Base-by-base conservation (phyloP, 2,329 filamentous ascomycete genomes). In the Colletotrichum spaethianum region DNA sequence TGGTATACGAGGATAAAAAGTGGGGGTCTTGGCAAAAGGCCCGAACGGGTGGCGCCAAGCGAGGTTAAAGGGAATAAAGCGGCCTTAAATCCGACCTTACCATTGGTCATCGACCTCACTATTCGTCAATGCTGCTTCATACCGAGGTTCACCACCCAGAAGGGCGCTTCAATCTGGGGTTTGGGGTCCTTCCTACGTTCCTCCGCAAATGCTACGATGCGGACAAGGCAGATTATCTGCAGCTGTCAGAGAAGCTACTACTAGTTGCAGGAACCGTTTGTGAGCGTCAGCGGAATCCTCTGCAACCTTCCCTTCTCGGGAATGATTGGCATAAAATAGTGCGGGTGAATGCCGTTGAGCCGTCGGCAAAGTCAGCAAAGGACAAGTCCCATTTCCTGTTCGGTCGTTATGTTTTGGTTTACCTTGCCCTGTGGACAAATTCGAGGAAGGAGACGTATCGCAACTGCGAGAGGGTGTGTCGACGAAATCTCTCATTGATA, bases 1-100 rank as follows among this genome's bases (percentile, higher is more conserved):
- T 53, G 59, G 57, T 53, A 48, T 38, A 63, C 65, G 59, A 55
- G 42, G 9, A 53, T 20, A 53, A 52, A 20, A 9, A 46, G 69
- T 60, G 69, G 69, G 16, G 18, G 36, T 40, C 65, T 63, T 64
- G 69, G 69, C 69, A 69, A 72, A 72, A 69, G 69, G 69, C 31
- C 69, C 69, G 69, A 72, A 69, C 64, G 53, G 65, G 69, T 72
- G 69, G 65, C 69, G 65, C 65, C 69, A 60, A 63, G 65, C 69
- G 60, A 60, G 69, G 59, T 69, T 44, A 60, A 63, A 44, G 69
- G 65, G 44, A 69, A 72, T 72, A 72, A 69, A 46, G 53, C 69
- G 65, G 69, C 23, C 38, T 23, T 69, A n/a, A 68, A 23, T 57
- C 2, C 6, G 12, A 23, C 18, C 1, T 12, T 44, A 23, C 31